Conservation (phyloP, 768 basidiomycete species). For the Hericium erinaceus region DNA sequence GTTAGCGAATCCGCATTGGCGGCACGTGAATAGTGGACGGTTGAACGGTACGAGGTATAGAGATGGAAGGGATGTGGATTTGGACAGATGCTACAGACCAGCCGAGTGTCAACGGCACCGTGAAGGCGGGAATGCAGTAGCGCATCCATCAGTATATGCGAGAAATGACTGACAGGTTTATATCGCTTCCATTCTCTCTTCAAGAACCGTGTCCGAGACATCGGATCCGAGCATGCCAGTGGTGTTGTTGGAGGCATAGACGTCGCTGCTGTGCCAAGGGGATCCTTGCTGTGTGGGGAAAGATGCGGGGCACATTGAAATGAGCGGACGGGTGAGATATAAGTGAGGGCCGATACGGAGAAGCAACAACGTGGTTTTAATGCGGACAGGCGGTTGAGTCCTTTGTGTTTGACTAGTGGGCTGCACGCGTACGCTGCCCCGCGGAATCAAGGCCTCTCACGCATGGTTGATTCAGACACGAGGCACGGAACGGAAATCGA, state of each 20-base stretch:
- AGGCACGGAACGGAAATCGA: too few relatives aligned
- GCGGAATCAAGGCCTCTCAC: too few relatives aligned
- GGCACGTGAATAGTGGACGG: slow-evolving; percentile 12
- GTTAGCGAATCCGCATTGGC: slow-evolving; percentile 11
- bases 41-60: slow-evolving; percentile 6
- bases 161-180: slow-evolving; percentile 4
- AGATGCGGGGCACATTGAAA: background rate
- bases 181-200: slow-evolving; percentile 8
- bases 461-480: too few relatives aligned
- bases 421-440: background rate
- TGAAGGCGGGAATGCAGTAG: background rate
- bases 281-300: background rate
- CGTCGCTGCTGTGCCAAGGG: background rate
- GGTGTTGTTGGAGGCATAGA: background rate
- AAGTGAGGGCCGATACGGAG: background rate
- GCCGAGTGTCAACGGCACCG: background rate
- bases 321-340: background rate
- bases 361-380: background rate
- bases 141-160: background rate
- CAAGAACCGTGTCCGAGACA: slow-evolving; percentile 7
- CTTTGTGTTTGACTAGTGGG: background rate
- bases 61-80: slow-evolving; percentile 9
- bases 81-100: slow-evolving; percentile 8
- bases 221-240: background rate
- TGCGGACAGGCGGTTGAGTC: background rate